These are phyloP conservation scores for Penicillium bialowiezense DNA, from an alignment of 495 filamentous ascomycete genomes.

Conservation along the genomic window DNA sequence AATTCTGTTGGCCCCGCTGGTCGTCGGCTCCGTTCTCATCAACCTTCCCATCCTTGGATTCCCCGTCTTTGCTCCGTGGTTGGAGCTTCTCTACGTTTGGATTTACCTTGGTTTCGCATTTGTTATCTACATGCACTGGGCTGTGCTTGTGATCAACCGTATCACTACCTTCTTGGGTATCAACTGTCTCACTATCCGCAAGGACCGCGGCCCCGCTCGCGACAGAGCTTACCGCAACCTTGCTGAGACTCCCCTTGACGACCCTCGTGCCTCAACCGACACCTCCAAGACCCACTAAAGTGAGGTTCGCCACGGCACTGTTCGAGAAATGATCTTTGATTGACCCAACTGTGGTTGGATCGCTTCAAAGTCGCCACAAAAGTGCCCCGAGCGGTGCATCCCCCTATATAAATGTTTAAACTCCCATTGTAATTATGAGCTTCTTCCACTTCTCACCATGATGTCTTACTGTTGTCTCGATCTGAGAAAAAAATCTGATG, in stretches of 20 bases:
- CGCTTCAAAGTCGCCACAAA: background rate
- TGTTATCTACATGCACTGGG: conserved; percentile 88
- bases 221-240: conserved; percentile 41
- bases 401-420: background rate
- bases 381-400: background rate
- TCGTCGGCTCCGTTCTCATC: conserved; percentile 77
- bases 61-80: conserved; percentile 49
- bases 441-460: background rate
- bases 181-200: conserved; percentile 86
- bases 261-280: conserved; percentile 6
- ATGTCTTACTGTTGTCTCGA: background rate
- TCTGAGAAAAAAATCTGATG: background rate
- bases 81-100: conserved; percentile 79
- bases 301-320: background rate
- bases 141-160: conserved; percentile 80
- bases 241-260: conserved; percentile 10
- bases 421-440: conserved; percentile 8
- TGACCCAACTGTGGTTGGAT: background rate
- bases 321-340: background rate
- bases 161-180: conserved; percentile 93
- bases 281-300: conserved; percentile 26
- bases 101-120: conserved; percentile 77
- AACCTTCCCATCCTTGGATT: conserved; percentile 82
- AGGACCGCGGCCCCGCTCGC: conserved; percentile 45
- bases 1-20: conserved; percentile 76